Conservation (phyloP, 2,329 filamentous ascomycete species). For the Graphium sp. region DNA sequence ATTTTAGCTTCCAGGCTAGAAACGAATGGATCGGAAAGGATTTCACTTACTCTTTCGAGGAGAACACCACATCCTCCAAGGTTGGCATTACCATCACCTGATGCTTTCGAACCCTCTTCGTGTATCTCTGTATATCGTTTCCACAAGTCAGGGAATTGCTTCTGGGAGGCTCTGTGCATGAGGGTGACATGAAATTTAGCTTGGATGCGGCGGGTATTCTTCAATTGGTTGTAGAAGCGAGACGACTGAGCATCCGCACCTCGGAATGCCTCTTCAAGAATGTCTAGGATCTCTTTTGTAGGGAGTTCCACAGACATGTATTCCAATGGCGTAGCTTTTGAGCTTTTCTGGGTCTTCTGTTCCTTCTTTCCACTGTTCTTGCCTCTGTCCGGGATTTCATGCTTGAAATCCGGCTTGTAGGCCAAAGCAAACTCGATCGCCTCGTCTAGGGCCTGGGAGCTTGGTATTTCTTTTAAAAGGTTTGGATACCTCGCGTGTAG, state of each 20-base stretch:
- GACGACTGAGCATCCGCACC: conserved; percentile 23
- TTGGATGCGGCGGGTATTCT: conserved; percentile 60
- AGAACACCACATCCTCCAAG: conserved; percentile 49
- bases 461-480: conserved; percentile 55
- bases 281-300: conserved; percentile 21
- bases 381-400: conserved; percentile 48
- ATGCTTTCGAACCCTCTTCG: conserved; percentile 18
- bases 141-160: conserved; percentile 56
- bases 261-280: conserved; percentile 57
- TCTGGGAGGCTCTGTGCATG: conserved; percentile 57
- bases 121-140: conserved; percentile 50
- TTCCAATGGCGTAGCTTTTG: conserved; percentile 31
- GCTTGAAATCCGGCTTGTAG: conserved; percentile 61
- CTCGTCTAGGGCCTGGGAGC: conserved; percentile 55
- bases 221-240: conserved; percentile 57
- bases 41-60: conserved; percentile 35
- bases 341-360: conserved; percentile 11
- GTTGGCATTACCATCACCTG: conserved; percentile 14
- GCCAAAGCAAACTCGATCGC: conserved; percentile 62
- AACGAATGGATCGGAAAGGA: background rate
- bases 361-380: conserved; percentile 13
- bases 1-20: background rate
- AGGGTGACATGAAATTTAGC: conserved; percentile 85
- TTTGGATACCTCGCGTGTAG: conserved; percentile 66
- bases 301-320: conserved; percentile 37